Base-by-base conservation (phyloP, 495 filamentous ascomycete genomes). In the Penicillium steckii region DNA sequence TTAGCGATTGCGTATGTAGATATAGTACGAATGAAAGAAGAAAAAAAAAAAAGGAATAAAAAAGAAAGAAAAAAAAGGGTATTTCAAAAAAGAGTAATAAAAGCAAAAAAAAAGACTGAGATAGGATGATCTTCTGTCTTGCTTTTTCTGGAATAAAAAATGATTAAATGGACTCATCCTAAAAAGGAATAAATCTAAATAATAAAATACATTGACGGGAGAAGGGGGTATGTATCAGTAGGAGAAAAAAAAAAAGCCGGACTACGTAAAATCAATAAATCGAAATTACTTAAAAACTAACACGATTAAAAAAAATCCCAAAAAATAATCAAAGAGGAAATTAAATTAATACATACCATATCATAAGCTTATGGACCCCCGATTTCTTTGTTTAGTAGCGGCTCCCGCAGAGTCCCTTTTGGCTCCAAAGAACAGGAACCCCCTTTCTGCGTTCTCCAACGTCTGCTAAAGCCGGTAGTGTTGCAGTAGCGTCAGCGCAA, bases 341-440 rank as follows among this genome's bases (percentile, higher is more conserved):
- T 3, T 26, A 40, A 55, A 18, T 44, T 12, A 43, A 49, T 46
- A 17, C 38, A 41, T 17, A 41, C 38, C 38, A 41, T 17, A 41
- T 42, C 32, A 48, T 55, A 50, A 43, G 50, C 37, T 52, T 37
- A 44, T 53, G 30, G 46, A 50, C 23, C 49, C 50, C 50, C 35
- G 50, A 19, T 56, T 60, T 59, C 56, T 60, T 61, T 64, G 54
- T 59, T 62, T 57, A 59, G 58, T 48, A 57, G 48, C 24, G 43
- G 58, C 66, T 69, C 66, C 69, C 67, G 64, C 65, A n/a, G n/a
- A n/a, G 38, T 58, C 62, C 67, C 41, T 29, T n/a, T n/a, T 57
- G 52, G 58, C 52, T 53, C 62, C 62, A 63, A 61, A 59, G 62
- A 60, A 61, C 56, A 68, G 65, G 66, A 57, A 65, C 60, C 57